Percentiles rank a stretch among this genome's conserved stretches.
Evolutionary conservation across 257 asterid species (phyloP).

Genomic region (Solanum neorickii): DNA sequence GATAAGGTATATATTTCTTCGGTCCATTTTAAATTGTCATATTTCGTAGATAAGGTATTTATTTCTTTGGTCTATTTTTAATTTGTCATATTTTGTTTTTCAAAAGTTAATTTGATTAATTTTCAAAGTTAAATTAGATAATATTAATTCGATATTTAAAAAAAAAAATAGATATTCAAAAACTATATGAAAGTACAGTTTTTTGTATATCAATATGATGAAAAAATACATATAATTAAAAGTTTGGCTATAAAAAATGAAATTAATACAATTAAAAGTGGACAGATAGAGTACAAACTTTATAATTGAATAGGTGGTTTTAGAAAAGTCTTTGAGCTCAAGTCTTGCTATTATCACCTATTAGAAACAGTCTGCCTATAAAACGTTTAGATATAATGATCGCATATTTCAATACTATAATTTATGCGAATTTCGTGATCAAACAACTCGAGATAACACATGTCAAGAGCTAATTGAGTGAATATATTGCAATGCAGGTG

Average conservation of each 20-base stretch:
- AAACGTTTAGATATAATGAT: neutral
- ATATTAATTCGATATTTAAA: no score
- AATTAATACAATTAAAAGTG: no score
- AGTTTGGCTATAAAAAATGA: no score
- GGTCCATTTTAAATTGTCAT: no score
- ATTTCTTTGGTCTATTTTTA: no score
- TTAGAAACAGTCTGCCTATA: neutral
- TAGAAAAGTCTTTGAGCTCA: neutral
- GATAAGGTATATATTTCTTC: conserved; percentile 19
- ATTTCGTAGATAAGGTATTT: conserved; percentile 15
- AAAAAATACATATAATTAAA: no score
- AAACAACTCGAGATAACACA: neutral
- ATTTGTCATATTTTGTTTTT: no score
- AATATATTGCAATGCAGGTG: conserved; percentile 9
- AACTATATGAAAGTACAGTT: no score
- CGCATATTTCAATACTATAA: neutral
- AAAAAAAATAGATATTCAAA: no score
- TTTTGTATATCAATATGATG: no score
- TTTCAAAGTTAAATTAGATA: no score
- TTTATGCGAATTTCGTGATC: neutral
- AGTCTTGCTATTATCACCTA: neutral
- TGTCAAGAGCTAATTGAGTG: neutral
- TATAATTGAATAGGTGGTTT: neutral
- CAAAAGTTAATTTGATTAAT: neutral
- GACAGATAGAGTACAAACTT: neutral